phyloP scores from a whole-genome alignment of 129 eudicot species.

The Ambrosia artemisiifolia region DNA sequence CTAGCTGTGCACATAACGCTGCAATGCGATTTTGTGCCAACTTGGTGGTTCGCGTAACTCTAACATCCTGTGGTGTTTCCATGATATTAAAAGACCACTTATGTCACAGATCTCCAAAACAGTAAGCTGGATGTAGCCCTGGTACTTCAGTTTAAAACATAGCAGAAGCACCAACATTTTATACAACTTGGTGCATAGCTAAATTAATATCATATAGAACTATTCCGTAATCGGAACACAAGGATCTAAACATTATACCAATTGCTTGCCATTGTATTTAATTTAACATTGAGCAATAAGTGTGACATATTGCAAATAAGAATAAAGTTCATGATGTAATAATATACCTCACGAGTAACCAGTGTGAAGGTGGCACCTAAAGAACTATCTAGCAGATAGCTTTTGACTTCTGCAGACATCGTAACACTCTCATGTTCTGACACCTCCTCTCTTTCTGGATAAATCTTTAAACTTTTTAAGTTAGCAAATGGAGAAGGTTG shows the following conservation, averaged over 20 bases:
- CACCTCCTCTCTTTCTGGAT: background rate
- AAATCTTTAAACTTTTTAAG: background rate
- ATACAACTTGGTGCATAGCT: too few relatives aligned
- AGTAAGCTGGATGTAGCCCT: too few relatives aligned
- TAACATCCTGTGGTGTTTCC: background rate
- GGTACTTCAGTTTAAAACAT: too few relatives aligned
- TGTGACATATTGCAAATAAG: too few relatives aligned
- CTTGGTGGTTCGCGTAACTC: background rate
- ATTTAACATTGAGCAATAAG: too few relatives aligned
- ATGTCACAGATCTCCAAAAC: too few relatives aligned
- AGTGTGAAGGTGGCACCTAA: background rate
- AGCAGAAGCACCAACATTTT: too few relatives aligned
- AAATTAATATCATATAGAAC: too few relatives aligned
- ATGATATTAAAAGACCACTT: too few relatives aligned
- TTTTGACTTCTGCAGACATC: background rate
- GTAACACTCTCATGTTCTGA: background rate
- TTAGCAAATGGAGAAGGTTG: conserved; percentile 14
- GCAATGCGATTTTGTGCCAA: background rate
- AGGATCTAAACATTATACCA: too few relatives aligned
- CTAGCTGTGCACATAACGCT: background rate
- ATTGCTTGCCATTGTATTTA: too few relatives aligned
- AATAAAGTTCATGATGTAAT: background rate
- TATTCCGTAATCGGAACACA: too few relatives aligned
- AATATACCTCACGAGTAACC: background rate
- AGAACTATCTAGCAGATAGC: conserved; percentile 8